Base-by-base conservation (phyloP, 352 stramenopile genomes). In the Globisporangium orthogonon region DNA sequence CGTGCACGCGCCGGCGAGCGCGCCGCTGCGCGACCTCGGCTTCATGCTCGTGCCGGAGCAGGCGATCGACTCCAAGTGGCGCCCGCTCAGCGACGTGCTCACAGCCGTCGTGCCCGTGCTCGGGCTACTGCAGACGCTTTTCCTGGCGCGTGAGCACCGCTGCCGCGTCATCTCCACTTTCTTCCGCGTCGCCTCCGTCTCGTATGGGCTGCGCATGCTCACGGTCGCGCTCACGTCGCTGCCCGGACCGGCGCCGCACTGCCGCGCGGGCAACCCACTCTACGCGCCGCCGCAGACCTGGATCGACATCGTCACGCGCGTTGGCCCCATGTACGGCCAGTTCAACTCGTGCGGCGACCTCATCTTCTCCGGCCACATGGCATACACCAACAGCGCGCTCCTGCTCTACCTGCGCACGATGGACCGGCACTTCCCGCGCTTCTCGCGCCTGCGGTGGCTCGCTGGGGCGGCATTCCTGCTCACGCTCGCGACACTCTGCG, bases 341-440 rank as follows among this genome's bases (percentile, higher is more conserved):
- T 82, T 83, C 74, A 88, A 83, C 58, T 88, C 80, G 31, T 90
- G 80, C 54, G 80, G 80, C 14, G 80, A 90, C 60, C 71, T 90
- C 30, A 82, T 90, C 31, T 90, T 90, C 58, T 90, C 79, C 47
- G 79, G 79, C 4, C 79, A 90, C 66, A 84, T 87, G 71, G 75
- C 75, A n/a, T 88, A 86, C 63, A 86, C 80, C 28, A 88, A 71
- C 54, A 78, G 71, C 51, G 78, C 80, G 5, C 69, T 88, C 61
- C 55, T 90, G 57, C 56, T 87, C 18, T 87, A 89, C 44, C 53
- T 91, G 60, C 78, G 81, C 29, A 70, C 69, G 53, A 58, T 86
- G 41, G 77, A 86, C 54, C 77, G 79, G 47, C 73, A 87, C 49
- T 78, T 81, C 47, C 56, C 57, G 7, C 70, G 65, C 23, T 69